Conservation (phyloP, 1,139 yeast genomes). For the Candida tunisiensis region DNA sequence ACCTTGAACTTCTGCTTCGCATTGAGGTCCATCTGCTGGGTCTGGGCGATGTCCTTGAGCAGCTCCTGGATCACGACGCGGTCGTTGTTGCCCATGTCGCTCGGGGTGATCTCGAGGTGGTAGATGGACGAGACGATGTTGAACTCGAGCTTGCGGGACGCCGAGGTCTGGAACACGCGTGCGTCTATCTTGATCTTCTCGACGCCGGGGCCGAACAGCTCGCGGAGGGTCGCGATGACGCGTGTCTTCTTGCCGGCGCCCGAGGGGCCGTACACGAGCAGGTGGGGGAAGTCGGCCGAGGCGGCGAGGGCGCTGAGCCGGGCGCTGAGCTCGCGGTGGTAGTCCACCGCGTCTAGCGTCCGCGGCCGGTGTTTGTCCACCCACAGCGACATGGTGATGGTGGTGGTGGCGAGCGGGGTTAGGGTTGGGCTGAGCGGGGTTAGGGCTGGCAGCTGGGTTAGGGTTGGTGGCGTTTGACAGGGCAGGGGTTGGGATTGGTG, state of each 20-base stretch:
- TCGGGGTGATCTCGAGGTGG: conserved; percentile 90
- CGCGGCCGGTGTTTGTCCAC: conserved; percentile 87
- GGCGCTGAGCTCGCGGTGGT: conserved; percentile 46
- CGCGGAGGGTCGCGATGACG: conserved; percentile 62
- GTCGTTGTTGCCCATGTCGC: conserved; percentile 93
- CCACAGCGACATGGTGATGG: conserved; percentile 66
- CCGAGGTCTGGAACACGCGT: conserved; percentile 53
- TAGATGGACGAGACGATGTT: conserved; percentile 81
- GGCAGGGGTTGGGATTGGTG: too few species aligned
- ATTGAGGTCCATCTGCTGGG: conserved; percentile 75
- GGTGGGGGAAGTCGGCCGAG: conserved; percentile 85
- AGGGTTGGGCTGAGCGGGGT: too few species aligned
- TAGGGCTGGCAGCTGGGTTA: too few species aligned
- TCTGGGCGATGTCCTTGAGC: conserved; percentile 85
- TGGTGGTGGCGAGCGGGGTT: too few species aligned
- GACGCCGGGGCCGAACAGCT: conserved; percentile 69
- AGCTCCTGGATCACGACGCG: conserved; percentile 88
- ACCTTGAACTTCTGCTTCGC: conserved; percentile 73
- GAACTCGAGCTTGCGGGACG: conserved; percentile 68
- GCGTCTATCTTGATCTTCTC: conserved; percentile 82
- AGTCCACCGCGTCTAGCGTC: conserved; percentile 43
- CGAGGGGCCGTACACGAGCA: conserved; percentile 83
- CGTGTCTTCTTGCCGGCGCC: conserved; percentile 97
- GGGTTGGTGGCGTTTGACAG: too few species aligned
- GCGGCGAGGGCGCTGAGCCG: conserved; percentile 40